Evolutionary conservation across 805 yeast species (phyloP).

Genomic region (Starmerella vaccinii): DNA sequence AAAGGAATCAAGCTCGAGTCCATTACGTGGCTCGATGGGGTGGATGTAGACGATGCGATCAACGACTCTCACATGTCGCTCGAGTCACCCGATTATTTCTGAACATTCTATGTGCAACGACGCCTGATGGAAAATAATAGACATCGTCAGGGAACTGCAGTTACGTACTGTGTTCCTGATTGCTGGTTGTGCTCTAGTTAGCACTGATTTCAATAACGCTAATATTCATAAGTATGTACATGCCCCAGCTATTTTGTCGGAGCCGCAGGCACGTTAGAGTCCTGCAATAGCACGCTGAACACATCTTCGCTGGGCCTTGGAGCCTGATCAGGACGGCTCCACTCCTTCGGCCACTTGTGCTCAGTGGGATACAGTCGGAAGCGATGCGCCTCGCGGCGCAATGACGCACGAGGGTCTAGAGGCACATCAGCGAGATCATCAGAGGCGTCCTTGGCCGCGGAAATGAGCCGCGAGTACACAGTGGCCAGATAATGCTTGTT

Average conservation of each 20-base stretch:
- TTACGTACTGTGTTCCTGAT: no score
- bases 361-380: conserved; percentile 32
- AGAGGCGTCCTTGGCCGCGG: conserved; percentile 54
- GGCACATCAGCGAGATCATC: conserved; percentile 71
- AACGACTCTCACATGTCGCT: neutral
- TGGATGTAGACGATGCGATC: neutral
- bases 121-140: no score
- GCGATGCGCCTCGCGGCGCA: conserved; percentile 30
- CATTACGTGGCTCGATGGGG: conserved; percentile 15
- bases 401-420: conserved; percentile 61
- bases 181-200: no score
- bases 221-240: neutral
- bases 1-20: conserved; percentile 25
- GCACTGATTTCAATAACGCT: no score
- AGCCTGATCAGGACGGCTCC: conserved; percentile 69
- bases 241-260: neutral
- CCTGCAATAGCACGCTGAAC: conserved; percentile 8
- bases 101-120: neutral
- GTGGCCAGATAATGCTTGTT: conserved; percentile 67
- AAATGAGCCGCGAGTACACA: conserved; percentile 48
- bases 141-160: no score
- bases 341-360: conserved; percentile 59
- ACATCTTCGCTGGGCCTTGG: conserved; percentile 38
- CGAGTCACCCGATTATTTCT: neutral
- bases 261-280: neutral